Conservation (phyloP, 2,329 filamentous ascomycete species). For the Seiridium unicorne region DNA sequence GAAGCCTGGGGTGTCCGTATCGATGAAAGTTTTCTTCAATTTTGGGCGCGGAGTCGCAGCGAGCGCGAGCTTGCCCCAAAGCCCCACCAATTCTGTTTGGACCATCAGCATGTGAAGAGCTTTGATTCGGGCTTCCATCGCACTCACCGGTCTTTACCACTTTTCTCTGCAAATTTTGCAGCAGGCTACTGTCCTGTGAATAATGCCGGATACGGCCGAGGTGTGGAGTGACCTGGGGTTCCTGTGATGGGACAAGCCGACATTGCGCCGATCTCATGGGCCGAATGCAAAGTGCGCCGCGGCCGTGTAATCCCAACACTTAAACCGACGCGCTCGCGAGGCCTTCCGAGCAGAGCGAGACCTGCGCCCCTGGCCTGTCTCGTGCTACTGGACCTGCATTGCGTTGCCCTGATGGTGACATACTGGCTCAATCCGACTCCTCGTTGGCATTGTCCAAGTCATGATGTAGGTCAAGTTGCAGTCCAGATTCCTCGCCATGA, state of each 20-base stretch:
- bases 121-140: background rate
- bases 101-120: background rate
- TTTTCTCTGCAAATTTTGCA: background rate
- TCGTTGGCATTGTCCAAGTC: background rate
- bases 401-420: background rate
- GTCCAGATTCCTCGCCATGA: background rate
- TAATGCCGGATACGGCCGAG: slow-evolving; percentile 22
- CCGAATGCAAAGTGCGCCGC: background rate
- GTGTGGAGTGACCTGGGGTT: slow-evolving; percentile 20
- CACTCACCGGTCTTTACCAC: background rate
- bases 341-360: background rate
- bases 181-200: slow-evolving; percentile 21
- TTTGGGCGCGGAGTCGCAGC: background rate
- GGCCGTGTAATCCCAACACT: background rate
- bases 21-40: background rate
- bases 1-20: background rate
- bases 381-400: background rate
- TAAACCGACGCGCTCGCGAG: background rate
- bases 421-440: background rate
- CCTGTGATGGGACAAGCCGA: slow-evolving; percentile 17
- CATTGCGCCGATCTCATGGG: slow-evolving; percentile 20
- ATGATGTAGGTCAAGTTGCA: background rate
- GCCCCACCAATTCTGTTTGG: background rate
- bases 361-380: background rate
- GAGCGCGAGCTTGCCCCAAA: background rate